Percentiles rank a stretch among this genome's conserved stretches.
Evolutionary conservation across 768 basidiomycete genomes (phyloP).

Genomic region (Lyophyllum semitale): DNA sequence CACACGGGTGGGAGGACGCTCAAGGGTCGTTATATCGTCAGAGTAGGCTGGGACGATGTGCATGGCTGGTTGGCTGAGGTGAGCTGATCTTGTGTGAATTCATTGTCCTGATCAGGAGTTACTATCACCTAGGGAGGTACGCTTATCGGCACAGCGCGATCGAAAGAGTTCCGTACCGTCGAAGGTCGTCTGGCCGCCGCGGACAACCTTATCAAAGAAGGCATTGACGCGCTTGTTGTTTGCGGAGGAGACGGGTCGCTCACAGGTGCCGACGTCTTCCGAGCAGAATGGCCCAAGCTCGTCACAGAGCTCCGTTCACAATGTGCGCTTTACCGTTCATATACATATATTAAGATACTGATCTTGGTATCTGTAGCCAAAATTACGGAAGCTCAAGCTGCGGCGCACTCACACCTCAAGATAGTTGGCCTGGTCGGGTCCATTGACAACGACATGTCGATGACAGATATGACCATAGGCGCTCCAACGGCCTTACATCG

Average conservation of each 20-base stretch:
- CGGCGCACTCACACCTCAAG: constrained; percentile 79
- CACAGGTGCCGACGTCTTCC: constrained; percentile 93
- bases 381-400: constrained; percentile 74
- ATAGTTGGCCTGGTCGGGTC: constrained; percentile 99
- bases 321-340: constrained; percentile 39
- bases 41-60: constrained; percentile 98
- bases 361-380: constrained; percentile 41
- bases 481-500: constrained; percentile 94
- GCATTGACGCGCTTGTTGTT: constrained; percentile 95
- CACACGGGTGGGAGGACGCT: constrained; percentile 67
- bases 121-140: constrained; percentile 74
- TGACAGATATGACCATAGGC: constrained; percentile 97
- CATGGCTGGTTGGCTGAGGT: constrained; percentile 92
- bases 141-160: constrained; percentile 92
- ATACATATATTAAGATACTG: neutral
- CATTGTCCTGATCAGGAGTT: neutral
- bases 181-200: constrained; percentile 92
- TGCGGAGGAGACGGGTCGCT: constrained; percentile 97
- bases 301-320: constrained; percentile 65
- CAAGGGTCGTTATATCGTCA: constrained; percentile 90
- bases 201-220: constrained; percentile 90
- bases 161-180: constrained; percentile 75
- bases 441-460: constrained; percentile 98
- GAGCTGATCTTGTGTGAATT: constrained; percentile 19
- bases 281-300: constrained; percentile 92